Conservation (phyloP, 768 basidiomycete genomes). For the Leccinellum rugosiceps region DNA sequence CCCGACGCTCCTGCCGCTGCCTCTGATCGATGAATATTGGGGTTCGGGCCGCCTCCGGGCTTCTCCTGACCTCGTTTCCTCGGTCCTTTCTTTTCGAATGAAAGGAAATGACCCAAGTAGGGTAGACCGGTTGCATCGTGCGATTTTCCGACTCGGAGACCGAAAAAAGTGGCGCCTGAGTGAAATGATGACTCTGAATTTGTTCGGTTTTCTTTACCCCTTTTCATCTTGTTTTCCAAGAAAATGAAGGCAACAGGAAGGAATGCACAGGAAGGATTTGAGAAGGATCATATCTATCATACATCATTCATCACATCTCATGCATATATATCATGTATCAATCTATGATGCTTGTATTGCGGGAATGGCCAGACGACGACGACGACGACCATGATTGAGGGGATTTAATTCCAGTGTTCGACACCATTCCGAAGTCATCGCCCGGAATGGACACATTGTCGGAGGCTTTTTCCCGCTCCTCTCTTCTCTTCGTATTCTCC, state of each 20-base stretch:
- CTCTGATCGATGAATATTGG: not conserved
- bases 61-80: not conserved
- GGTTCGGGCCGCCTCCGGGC: not conserved
- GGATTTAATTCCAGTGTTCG: not conserved
- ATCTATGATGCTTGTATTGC: not conserved
- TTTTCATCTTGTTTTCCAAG: not conserved
- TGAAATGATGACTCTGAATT: not conserved
- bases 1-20: not conserved
- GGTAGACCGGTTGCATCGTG: constrained; percentile 13
- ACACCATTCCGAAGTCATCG: not conserved
- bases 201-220: not conserved
- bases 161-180: not conserved
- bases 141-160: not conserved
- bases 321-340: not conserved
- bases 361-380: not conserved
- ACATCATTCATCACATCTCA: not conserved
- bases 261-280: not conserved
- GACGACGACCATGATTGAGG: not conserved
- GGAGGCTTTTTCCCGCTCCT: not conserved
- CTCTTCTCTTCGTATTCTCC: not conserved
- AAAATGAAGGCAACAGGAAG: not conserved
- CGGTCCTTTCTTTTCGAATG: not conserved
- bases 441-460: constrained; percentile 11
- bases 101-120: not conserved
- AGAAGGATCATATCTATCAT: not conserved